Base-by-base conservation (phyloP, 2,329 filamentous ascomycete genomes). In the Lasiodiplodia sp. region DNA sequence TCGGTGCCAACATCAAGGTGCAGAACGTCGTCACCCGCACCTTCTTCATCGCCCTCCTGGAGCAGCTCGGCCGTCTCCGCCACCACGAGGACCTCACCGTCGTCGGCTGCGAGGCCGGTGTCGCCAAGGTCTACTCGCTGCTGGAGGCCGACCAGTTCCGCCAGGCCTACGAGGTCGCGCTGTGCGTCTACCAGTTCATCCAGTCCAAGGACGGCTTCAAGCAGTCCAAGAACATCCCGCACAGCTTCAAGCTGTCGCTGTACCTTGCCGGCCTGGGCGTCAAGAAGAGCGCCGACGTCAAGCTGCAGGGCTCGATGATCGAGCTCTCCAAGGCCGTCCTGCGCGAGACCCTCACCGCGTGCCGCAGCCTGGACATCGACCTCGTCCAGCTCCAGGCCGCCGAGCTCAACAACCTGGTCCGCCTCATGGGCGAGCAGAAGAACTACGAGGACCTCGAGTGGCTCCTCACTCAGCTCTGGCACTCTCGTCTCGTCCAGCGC, bases 381-480 rank as follows among this genome's bases (percentile, higher is more conserved):
- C 75, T 84, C 34, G 78, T 81, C 14, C 78, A 80, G 56, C 75
- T 85, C 58, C 75, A 83, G 44, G 73, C 74, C 25, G 73, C 75
- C 38, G 78, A 84, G 64, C 72, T 85, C 31, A 83, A 82, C 72
- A 78, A 77, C 37, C 71, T 85, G 23, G 80, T 83, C 21, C 76
- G 74, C 8, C 72, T 84, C 0, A 75, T 85, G 11, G 83, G 82
- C 63, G 80, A 82, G 67, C 81, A 84, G 69, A 65, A 80, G 57
- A 81, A 85, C 71, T 83, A 83, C 74, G 73, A 76, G 53, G 82
- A 77, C 7, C 78, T 84, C 5, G 75, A 79, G 71, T 77, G 75
- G 75, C 75, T 81, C 1, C 75, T 81, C 14, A 78, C 74, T 11
- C 76, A 72, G 2, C 75, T 81, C 47, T 81, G 79, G 79, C 73